Percentiles rank a stretch among this genome's conserved stretches.
Conservation (phyloP, 352 stramenopile genomes). For the Albugo laibachii region DNA sequence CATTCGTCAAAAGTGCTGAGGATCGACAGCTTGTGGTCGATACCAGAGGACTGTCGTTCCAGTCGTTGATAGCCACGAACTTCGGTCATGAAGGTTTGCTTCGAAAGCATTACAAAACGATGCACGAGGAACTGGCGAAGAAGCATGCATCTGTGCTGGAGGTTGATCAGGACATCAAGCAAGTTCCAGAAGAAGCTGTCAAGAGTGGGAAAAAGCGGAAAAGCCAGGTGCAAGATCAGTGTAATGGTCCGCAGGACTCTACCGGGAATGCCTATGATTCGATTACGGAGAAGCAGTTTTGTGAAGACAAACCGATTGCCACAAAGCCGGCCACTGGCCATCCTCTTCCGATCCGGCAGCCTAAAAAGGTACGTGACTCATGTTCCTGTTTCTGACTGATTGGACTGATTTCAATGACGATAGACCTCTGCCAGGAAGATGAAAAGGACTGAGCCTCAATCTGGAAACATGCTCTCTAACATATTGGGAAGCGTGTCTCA, state of each 20-base stretch:
- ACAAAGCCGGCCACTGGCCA: background rate
- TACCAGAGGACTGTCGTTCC: constrained; percentile 20
- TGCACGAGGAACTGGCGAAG: background rate
- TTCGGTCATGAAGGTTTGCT: constrained; percentile 15
- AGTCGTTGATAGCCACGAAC: constrained; percentile 16
- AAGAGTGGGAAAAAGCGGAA: background rate
- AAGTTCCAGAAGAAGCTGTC: background rate
- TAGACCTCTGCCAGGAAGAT: constrained; percentile 6
- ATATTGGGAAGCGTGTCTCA: constrained; percentile 49
- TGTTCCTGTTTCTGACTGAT: constrained; percentile 5
- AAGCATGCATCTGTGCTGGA: background rate
- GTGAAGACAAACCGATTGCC: background rate
- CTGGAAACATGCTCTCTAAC: constrained; percentile 21
- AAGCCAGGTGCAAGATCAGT: background rate
- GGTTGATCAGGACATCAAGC: background rate
- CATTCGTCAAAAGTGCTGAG: constrained; percentile 45
- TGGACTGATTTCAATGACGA: constrained; percentile 4
- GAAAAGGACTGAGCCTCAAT: background rate
- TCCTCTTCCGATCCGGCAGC: too few species aligned
- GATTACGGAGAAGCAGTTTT: background rate
- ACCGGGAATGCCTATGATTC: background rate
- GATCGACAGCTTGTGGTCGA: constrained; percentile 46
- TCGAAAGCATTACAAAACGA: background rate
- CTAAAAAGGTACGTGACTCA: too few species aligned
- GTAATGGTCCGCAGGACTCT: background rate